These are phyloP conservation scores for Leccinum incarnatum DNA, from an alignment of 768 basidiomycete species.

Conservation along the genomic window DNA sequence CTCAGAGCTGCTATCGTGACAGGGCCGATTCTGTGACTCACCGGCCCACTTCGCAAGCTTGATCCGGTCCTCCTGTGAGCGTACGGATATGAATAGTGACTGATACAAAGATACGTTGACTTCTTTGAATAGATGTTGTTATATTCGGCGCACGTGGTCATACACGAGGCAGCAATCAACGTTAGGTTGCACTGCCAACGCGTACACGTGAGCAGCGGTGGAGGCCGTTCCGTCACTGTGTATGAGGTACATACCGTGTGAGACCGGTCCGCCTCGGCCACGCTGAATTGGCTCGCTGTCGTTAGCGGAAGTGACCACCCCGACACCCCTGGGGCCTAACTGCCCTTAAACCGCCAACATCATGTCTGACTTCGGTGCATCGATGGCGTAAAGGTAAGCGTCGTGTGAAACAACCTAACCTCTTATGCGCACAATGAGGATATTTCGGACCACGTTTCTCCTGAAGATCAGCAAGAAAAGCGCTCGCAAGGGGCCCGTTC, in stretches of 20 bases:
- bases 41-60: background rate
- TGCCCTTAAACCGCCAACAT: background rate
- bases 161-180: background rate
- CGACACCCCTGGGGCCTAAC: background rate
- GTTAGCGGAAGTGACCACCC: background rate
- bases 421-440: background rate
- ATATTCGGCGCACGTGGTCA: background rate
- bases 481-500: background rate
- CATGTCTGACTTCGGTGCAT: background rate
- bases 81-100: background rate
- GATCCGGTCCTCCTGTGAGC: background rate
- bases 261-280: conserved; percentile 17
- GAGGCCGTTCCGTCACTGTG: background rate
- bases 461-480: background rate
- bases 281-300: background rate
- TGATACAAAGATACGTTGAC: background rate
- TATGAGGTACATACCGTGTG: background rate
- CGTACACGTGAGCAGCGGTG: background rate
- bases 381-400: background rate
- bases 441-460: background rate
- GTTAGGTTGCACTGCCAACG: background rate
- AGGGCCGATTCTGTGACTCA: background rate
- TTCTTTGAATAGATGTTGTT: background rate
- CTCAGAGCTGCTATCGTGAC: background rate
- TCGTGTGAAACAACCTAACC: background rate